Conservation (phyloP, 2,329 filamentous ascomycete species). For the Onygenales sp. region DNA sequence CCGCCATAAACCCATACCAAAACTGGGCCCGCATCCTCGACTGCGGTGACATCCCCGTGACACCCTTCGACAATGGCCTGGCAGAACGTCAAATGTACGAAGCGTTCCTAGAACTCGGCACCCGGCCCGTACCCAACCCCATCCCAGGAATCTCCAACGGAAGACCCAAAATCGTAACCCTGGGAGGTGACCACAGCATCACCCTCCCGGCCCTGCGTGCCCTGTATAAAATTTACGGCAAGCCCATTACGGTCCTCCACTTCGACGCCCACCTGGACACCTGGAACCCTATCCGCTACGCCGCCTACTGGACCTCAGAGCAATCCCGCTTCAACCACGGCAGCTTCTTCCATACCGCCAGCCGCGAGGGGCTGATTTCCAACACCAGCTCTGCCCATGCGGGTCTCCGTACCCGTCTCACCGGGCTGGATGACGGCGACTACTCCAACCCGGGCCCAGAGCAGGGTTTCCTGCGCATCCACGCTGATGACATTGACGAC, state of each 20-base stretch:
- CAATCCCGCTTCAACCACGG: conserved; percentile 78
- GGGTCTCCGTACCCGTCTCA: conserved; percentile 68
- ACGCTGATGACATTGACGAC: conserved; percentile 81
- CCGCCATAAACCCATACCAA: conserved; percentile 71
- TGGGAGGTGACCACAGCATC: conserved; percentile 66
- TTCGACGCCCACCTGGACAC: conserved; percentile 77
- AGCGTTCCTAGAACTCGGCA: conserved; percentile 62
- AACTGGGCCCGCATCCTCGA: conserved; percentile 73
- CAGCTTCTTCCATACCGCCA: conserved; percentile 84
- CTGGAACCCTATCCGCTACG: conserved; percentile 72
- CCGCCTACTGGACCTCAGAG: conserved; percentile 60
- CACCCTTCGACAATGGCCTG: conserved; percentile 75
- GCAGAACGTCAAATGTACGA: conserved; percentile 77
- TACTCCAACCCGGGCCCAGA: conserved; percentile 59
- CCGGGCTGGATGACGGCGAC: conserved; percentile 54
- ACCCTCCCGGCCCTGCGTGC: conserved; percentile 61
- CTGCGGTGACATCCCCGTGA: conserved; percentile 83
- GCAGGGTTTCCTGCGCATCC: conserved; percentile 72
- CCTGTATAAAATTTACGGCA: conserved; percentile 51
- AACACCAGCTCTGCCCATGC: conserved; percentile 72
- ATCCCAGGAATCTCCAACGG: conserved; percentile 22
- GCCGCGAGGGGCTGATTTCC: conserved; percentile 66
- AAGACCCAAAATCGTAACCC: conserved; percentile 51
- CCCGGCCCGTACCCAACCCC: conserved; percentile 28
- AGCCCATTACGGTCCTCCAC: conserved; percentile 59